These are phyloP conservation scores for Eurotiales sp. DNA, from an alignment of 2,329 filamentous ascomycete genomes.

Conservation along the genomic window DNA sequence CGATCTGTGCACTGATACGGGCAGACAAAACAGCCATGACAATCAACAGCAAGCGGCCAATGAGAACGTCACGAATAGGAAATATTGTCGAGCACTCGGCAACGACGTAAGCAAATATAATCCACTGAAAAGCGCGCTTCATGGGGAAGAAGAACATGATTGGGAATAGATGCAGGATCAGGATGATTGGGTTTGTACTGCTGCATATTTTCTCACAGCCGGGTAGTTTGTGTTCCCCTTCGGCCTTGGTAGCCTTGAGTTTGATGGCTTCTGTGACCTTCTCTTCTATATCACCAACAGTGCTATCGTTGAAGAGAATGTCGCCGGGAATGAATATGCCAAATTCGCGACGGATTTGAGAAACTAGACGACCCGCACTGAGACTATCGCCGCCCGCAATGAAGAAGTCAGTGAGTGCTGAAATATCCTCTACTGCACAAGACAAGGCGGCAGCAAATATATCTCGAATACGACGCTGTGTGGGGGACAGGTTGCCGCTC, in stretches of 20 bases:
- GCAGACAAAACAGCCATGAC: background rate
- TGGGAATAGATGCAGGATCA: background rate
- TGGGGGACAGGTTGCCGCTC: background rate
- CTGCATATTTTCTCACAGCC: background rate
- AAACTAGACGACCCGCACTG: background rate
- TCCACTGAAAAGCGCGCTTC: background rate
- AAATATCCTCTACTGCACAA: background rate
- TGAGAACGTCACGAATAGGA: background rate
- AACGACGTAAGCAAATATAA: background rate
- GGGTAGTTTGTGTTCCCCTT: background rate
- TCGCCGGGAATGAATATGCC: background rate
- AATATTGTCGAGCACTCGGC: background rate
- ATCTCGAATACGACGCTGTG: background rate
- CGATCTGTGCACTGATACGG: background rate
- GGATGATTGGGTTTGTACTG: background rate
- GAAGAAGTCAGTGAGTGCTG: background rate
- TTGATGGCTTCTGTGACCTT: background rate
- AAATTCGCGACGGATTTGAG: background rate
- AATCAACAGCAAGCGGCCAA: background rate
- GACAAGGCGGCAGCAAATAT: background rate
- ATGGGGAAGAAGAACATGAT: background rate
- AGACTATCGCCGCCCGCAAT: background rate
- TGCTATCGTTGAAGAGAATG: background rate
- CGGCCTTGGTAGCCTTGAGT: background rate
- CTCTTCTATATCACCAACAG: background rate